Base-by-base conservation (phyloP, 1,284 basidiomycete species). In the Phlebopus sp. region DNA sequence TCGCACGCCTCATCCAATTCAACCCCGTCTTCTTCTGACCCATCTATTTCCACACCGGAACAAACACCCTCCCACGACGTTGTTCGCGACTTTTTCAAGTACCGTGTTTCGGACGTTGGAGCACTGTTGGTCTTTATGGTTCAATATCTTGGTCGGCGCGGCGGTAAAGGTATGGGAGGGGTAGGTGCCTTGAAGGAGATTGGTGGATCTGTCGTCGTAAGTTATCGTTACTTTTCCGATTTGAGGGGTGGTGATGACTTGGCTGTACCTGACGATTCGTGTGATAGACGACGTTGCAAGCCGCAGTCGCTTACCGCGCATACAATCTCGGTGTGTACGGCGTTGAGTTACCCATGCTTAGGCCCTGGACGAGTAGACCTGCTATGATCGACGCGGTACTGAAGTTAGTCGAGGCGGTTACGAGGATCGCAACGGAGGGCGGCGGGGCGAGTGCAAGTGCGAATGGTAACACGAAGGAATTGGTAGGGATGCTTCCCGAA, bases 61-160 rank as follows among this genome's bases (percentile, higher is more conserved):
- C 44, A 46, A 44, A 58, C 52, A 5, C 55, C 62, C 8, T 36
- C 82, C 81, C 52, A 91, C 59, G 94, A 97, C 60, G 70, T 84
- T 21, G 80, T 93, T 52, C 81, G 95, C 25, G 74, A 82, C 7
- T 97, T 98, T 71, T 97, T 98, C 78, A 78, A 89, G 37, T 71
- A 77, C 21, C 77, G 84, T 52, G 80, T 92, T 5, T 65, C 62
- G 13, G 79, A 86, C 44, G 66, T 89, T 2, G 84, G 80, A 2
- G 67, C 67, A 27, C 55, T 90, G 2, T 59, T 86, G 23, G 75
- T 76, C 18, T 78, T 79, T 54, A 73, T 84, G 40, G 64, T 72
- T 34, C 75, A 77, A 3, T 69, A 63, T 37, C 21, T 65, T 14
- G 32, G 38, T 6, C 59, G 58, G 17, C 32, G 67, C 2, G 64